Evolutionary conservation across 2,329 filamentous ascomycete genomes (phyloP), one percentile per base, ranked within the genome.

Genomic region (Fusarium chuoi): DNA sequence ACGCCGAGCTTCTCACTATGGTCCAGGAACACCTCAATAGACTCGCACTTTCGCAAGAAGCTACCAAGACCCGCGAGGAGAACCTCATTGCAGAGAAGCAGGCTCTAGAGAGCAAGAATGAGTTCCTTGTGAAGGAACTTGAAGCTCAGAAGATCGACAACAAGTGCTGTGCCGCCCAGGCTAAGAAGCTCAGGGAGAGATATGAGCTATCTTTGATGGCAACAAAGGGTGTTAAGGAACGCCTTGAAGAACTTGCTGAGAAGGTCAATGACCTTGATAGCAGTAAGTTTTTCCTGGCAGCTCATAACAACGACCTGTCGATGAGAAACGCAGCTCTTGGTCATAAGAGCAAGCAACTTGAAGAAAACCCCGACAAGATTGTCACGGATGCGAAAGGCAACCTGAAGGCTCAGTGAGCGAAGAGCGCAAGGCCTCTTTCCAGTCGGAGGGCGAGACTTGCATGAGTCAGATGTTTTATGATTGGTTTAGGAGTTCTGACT

Each of bases 401-500:
- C 0, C 15, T 49, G 10, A 10, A 14, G n/a, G 18, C 6, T 11
- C 20, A 17, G 10, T 30, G 26, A 22, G 9, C 20, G 7, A 9
- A 15, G 3, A 30, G 11, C 22, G 45, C 7, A 20, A 12, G 9
- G 20, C 6, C 4, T 15, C 14, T 3, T 7, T 48, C 30, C 8
- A 15, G 20, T 15, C 18, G 15, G 45, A n/a, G 7, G 3, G 28
- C 10, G 8, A 20, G 24, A 22, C 4, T 48, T 9, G 5, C 13
- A 9, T 3, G 12, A 15, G 4, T 15, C 22, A 13, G 18, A 15
- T 22, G 15, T 3, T 11, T 22, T 2, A 17, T 1, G 7, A 6
- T 22, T 22, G 13, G 5, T 6, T 4, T 2, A 4, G 10, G 26
- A 5, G 26, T 6, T 22, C 2, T 30, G 6, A 0, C 4, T 30